These are phyloP conservation scores for Triticum monococcum DNA, from an alignment of 176 grass and related monocot species.

Conservation along the genomic window DNA sequence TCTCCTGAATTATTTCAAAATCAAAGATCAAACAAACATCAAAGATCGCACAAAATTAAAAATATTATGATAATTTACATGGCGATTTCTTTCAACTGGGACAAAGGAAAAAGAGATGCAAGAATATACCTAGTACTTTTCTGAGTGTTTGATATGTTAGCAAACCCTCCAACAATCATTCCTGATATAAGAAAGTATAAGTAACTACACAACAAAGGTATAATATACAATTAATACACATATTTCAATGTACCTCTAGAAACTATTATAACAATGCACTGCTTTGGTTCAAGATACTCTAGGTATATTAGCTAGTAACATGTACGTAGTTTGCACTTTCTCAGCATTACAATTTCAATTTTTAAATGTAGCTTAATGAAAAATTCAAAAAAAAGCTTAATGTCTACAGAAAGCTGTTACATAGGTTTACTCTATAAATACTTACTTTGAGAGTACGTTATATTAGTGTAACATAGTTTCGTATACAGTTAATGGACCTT, in stretches of 20 bases:
- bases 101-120: not conserved
- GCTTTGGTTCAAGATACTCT: not conserved
- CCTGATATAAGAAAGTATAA: constrained; percentile 44
- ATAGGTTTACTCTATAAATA: not conserved
- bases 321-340: not conserved
- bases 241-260: not conserved
- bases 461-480: too few species aligned
- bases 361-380: not conserved
- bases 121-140: constrained; percentile 63
- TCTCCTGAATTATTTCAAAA: constrained; percentile 42
- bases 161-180: constrained; percentile 80
- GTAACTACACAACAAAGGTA: not conserved
- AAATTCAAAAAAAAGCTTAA: not conserved
- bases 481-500: too few species aligned
- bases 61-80: not conserved
- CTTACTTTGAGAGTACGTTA: not conserved
- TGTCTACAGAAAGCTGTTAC: not conserved
- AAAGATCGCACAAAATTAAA: constrained; percentile 5
- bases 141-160: constrained; percentile 85
- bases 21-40: not conserved
- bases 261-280: not conserved
- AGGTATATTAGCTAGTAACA: not conserved
- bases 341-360: not conserved
- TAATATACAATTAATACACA: not conserved
- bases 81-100: not conserved